Conservation (phyloP, 805 yeast species). For the Spathaspora sp. region DNA sequence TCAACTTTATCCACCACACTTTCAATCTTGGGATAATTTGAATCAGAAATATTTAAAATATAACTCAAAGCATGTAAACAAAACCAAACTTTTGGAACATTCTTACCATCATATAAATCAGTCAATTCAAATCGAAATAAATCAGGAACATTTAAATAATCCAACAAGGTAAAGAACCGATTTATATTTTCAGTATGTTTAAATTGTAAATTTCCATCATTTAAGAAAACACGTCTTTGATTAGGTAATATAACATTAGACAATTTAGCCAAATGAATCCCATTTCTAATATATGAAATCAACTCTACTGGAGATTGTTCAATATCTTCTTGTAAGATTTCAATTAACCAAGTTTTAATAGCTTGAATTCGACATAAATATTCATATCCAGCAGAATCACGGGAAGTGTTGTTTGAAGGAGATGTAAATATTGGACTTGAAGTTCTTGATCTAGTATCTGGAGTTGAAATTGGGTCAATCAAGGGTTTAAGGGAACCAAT, state of each 20-base stretch:
- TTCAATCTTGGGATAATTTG: slow-evolving; percentile 55
- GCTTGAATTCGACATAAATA: slow-evolving; percentile 78
- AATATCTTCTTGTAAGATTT: slow-evolving; percentile 53
- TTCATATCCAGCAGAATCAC: slow-evolving; percentile 53
- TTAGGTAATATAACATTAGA: slow-evolving; percentile 71
- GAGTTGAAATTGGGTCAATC: slow-evolving; percentile 4
- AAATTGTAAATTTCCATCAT: slow-evolving; percentile 62
- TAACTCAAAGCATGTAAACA: slow-evolving; percentile 87
- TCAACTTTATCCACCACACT: slow-evolving; percentile 59
- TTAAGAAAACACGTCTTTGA: slow-evolving; percentile 51
- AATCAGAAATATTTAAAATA: slow-evolving; percentile 55
- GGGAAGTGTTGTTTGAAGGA: slow-evolving; percentile 25
- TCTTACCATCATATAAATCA: slow-evolving; percentile 87
- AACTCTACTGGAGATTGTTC: slow-evolving; percentile 54
- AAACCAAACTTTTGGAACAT: slow-evolving; percentile 90
- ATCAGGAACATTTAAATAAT: slow-evolving; percentile 74
- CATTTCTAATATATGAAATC: slow-evolving; percentile 71
- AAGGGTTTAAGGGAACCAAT: slow-evolving; percentile 1
- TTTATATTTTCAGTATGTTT: slow-evolving; percentile 92
- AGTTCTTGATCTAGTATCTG: slow-evolving; percentile 1
- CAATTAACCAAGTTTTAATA: slow-evolving; percentile 78
- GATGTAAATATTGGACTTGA: slow-evolving; percentile 11
- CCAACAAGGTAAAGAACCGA: slow-evolving; percentile 68
- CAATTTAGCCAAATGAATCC: slow-evolving; percentile 78
- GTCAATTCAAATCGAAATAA: slow-evolving; percentile 87